phyloP scores from a whole-genome alignment of 208 protist species.

The Leishmania martiniquensis region DNA sequence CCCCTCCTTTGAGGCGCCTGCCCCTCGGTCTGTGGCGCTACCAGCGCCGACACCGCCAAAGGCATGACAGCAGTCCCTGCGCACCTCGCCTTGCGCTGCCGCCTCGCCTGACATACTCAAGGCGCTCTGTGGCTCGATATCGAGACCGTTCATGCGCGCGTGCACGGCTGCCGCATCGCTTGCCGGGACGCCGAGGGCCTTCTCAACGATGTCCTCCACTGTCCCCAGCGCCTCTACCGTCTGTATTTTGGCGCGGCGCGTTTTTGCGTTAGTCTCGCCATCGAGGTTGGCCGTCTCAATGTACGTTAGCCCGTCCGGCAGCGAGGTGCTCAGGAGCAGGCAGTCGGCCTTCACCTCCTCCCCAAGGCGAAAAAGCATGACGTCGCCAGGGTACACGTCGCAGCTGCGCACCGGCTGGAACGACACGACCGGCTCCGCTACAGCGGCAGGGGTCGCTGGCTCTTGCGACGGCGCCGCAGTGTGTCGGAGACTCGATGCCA shows the following conservation, averaged over 20 bases:
- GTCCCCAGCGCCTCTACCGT: constrained; percentile 68
- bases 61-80: constrained; percentile 12
- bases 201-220: constrained; percentile 72
- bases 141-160: constrained; percentile 22
- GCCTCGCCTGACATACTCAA: background rate
- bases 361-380: constrained; percentile 70
- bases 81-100: background rate
- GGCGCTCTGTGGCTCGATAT: background rate
- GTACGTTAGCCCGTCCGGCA: constrained; percentile 83
- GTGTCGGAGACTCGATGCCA: background rate
- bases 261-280: constrained; percentile 93
- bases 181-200: constrained; percentile 31
- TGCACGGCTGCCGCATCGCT: constrained; percentile 16
- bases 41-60: background rate
- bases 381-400: constrained; percentile 83
- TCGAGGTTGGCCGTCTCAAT: constrained; percentile 93
- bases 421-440: constrained; percentile 14
- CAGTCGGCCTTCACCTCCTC: constrained; percentile 86
- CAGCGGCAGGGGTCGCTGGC: background rate
- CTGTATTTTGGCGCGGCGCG: constrained; percentile 61
- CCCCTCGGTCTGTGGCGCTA: background rate
- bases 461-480: background rate
- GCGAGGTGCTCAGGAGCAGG: constrained; percentile 74
- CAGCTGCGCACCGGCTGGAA: constrained; percentile 52
- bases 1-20: background rate